These are phyloP conservation scores for Phytophthora cryptogea DNA, from an alignment of 352 stramenopile species.

Conservation along the genomic window DNA sequence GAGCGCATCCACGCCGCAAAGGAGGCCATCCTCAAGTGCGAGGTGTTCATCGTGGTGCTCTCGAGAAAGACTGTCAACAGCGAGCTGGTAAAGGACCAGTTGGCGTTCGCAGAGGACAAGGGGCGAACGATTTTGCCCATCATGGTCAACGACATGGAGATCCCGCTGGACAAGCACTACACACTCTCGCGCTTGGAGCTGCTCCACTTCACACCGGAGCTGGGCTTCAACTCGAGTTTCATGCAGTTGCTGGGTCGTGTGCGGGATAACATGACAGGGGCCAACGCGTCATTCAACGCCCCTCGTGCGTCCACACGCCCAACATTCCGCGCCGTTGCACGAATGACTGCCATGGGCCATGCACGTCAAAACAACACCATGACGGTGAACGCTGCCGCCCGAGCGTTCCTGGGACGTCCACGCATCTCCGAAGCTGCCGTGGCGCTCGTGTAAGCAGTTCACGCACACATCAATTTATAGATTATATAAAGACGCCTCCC, in stretches of 20 bases:
- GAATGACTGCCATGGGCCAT: slow-evolving; percentile 37
- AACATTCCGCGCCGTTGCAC: slow-evolving; percentile 39
- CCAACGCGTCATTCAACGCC: slow-evolving; percentile 33
- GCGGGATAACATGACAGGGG: slow-evolving; percentile 45
- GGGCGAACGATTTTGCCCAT: slow-evolving; percentile 71
- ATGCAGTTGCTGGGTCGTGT: slow-evolving; percentile 52
- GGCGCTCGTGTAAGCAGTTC: slow-evolving; percentile 23
- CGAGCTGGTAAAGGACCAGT: slow-evolving; percentile 82
- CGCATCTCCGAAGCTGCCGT: slow-evolving; percentile 31
- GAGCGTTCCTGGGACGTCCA: slow-evolving; percentile 33
- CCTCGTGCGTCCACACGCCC: slow-evolving; percentile 30
- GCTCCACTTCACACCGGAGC: slow-evolving; percentile 78
- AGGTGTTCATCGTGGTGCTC: slow-evolving; percentile 73
- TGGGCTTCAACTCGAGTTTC: slow-evolving; percentile 82
- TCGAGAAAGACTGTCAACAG: slow-evolving; percentile 63
- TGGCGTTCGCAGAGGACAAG: slow-evolving; percentile 84
- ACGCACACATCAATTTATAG: slow-evolving; percentile 15
- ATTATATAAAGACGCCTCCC: slow-evolving; percentile 26
- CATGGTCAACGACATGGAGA: slow-evolving; percentile 78
- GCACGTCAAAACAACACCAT: slow-evolving; percentile 30
- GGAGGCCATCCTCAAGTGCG: slow-evolving; percentile 80
- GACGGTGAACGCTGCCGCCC: slow-evolving; percentile 28
- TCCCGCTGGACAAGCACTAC: slow-evolving; percentile 78
- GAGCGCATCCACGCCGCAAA: slow-evolving; percentile 72
- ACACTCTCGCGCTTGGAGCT: slow-evolving; percentile 72